phyloP scores from a whole-genome alignment of 441 rosid species.

The Mallotus repandus region DNA sequence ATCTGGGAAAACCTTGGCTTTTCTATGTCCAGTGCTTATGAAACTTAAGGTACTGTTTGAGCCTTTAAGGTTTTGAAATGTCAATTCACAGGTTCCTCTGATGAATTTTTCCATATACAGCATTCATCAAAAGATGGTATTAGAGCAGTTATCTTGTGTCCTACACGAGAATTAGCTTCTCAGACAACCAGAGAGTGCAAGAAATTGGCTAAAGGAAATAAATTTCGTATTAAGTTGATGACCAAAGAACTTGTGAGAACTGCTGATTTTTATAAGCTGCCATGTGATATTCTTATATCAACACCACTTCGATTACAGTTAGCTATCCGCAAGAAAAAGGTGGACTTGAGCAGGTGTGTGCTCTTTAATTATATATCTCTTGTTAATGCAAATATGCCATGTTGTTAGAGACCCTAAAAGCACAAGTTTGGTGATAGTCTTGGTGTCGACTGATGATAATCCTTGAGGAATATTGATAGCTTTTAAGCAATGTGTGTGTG shows the following conservation, averaged over 20 bases:
- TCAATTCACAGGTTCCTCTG: slow-evolving; percentile 24
- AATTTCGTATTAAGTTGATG: slow-evolving; percentile 64
- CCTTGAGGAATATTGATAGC: neutral
- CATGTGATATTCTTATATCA: slow-evolving; percentile 77
- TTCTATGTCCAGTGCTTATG: slow-evolving; percentile 86
- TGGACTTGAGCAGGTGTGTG: slow-evolving; percentile 83
- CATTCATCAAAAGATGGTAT: slow-evolving; percentile 60
- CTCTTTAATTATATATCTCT: slow-evolving; percentile 12
- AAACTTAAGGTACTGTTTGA: slow-evolving; percentile 70
- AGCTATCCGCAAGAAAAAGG: slow-evolving; percentile 63
- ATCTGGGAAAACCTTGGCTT: slow-evolving; percentile 89
- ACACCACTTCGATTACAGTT: slow-evolving; percentile 74
- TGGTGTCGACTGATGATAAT: neutral
- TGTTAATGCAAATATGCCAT: neutral
- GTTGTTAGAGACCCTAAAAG: neutral
- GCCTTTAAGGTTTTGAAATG: slow-evolving; percentile 12
- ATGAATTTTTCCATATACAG: slow-evolving; percentile 33
- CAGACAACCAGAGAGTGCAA: slow-evolving; percentile 90
- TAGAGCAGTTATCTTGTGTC: slow-evolving; percentile 77
- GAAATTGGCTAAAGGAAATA: slow-evolving; percentile 76
- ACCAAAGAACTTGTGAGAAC: slow-evolving; percentile 66
- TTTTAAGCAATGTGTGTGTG: neutral
- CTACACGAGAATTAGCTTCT: slow-evolving; percentile 81
- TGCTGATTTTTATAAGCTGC: slow-evolving; percentile 60
- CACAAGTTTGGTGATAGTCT: neutral